Conservation (phyloP, 1,284 basidiomycete genomes). For the Meira nashicola region DNA sequence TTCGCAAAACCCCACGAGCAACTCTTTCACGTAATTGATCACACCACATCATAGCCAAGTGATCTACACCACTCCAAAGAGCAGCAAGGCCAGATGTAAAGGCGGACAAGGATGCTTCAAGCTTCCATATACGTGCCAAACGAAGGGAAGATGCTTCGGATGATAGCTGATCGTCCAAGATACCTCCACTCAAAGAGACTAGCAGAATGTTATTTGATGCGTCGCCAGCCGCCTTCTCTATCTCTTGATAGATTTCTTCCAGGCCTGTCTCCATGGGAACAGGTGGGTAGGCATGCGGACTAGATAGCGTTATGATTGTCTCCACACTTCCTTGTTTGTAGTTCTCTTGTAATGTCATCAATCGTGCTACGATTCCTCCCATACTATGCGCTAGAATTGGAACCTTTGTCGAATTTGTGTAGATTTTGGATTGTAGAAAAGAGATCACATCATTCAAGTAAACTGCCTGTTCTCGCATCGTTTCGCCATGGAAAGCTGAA, state of each 20-base stretch:
- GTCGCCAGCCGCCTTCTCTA: background rate
- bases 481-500: constrained; percentile 87
- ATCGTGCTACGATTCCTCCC: constrained; percentile 86
- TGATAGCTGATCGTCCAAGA: constrained; percentile 84
- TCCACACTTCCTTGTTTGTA: constrained; percentile 58
- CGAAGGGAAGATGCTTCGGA: constrained; percentile 81
- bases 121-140: constrained; percentile 21
- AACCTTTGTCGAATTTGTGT: constrained; percentile 5
- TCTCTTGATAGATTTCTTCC: constrained; percentile 65
- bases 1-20: constrained; percentile 57
- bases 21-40: constrained; percentile 88
- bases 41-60: constrained; percentile 97
- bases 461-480: constrained; percentile 73
- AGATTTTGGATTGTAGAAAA: constrained; percentile 65
- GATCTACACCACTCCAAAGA: constrained; percentile 90
- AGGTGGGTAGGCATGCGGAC: constrained; percentile 83
- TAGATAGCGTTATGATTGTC: constrained; percentile 86
- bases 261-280: constrained; percentile 78
- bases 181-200: constrained; percentile 83
- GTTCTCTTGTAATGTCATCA: constrained; percentile 62
- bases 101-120: constrained; percentile 53
- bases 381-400: constrained; percentile 90
- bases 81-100: constrained; percentile 83
- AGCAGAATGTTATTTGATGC: constrained; percentile 57
- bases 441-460: constrained; percentile 70